Evolutionary conservation across 2,329 filamentous ascomycete species (phyloP).

Genomic region (Aspergillus latus): DNA sequence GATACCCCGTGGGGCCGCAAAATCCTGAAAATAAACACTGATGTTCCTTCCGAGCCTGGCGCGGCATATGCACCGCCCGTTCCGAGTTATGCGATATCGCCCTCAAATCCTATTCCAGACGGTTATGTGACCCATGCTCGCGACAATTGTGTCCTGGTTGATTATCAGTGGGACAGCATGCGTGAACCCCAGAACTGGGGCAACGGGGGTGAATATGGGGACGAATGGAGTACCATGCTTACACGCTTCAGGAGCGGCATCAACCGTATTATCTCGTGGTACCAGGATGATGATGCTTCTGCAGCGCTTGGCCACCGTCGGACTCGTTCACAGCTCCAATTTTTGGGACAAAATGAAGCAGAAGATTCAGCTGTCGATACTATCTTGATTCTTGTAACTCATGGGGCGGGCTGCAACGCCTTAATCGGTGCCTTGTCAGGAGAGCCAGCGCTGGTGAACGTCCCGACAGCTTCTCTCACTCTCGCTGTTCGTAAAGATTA

Average conservation of each 20-base stretch:
- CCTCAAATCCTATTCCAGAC: constrained; percentile 75
- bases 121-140: constrained; percentile 90
- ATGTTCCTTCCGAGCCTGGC: constrained; percentile 30
- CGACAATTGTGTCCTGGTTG: constrained; percentile 80
- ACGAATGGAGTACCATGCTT: constrained; percentile 97
- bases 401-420: constrained; percentile 94
- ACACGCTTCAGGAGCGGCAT: constrained; percentile 79
- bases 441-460: constrained; percentile 85
- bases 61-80: constrained; percentile 70
- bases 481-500: constrained; percentile 69
- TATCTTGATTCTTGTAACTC: constrained; percentile 83
- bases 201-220: constrained; percentile 80
- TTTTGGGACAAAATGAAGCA: constrained; percentile 45
- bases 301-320: constrained; percentile 13
- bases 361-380: constrained; percentile 66
- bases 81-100: constrained; percentile 80
- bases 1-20: constrained; percentile 21
- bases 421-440: constrained; percentile 88
- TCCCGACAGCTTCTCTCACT: constrained; percentile 85
- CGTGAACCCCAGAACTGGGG: constrained; percentile 76
- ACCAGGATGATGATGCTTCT: constrained; percentile 53
- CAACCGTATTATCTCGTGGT: constrained; percentile 80
- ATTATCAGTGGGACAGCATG: constrained; percentile 96
- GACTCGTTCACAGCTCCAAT: constrained; percentile 20
- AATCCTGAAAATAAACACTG: constrained; percentile 33